Evolutionary conservation across 1,284 basidiomycete genomes (phyloP).

Genomic region (Somion occarium): DNA sequence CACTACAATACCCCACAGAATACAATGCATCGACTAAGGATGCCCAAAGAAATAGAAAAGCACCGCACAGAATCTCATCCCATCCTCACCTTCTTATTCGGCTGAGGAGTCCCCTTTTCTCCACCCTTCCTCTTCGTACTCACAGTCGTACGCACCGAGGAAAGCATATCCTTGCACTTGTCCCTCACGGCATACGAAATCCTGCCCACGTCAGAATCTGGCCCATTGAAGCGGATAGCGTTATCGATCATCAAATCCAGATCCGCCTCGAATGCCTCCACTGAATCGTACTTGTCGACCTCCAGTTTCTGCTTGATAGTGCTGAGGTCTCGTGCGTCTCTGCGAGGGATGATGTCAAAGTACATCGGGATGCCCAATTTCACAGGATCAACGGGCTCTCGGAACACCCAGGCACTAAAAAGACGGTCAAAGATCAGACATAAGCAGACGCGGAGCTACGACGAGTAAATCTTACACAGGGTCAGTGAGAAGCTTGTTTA

Average conservation of each 20-base stretch:
- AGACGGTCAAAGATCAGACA: conserved; percentile 1
- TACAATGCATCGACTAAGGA: neutral
- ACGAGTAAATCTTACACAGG: conserved; percentile 56
- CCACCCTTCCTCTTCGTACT: conserved; percentile 65
- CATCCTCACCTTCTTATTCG: conserved; percentile 62
- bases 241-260: conserved; percentile 83
- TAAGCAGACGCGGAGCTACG: conserved; percentile 4
- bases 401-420: conserved; percentile 72
- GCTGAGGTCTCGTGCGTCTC: conserved; percentile 84
- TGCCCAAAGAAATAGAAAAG: neutral
- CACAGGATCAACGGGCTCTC: conserved; percentile 82
- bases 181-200: conserved; percentile 47
- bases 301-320: conserved; percentile 84
- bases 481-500: conserved; percentile 73
- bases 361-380: conserved; percentile 78
- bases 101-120: conserved; percentile 58
- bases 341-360: conserved; percentile 74
- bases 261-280: conserved; percentile 78
- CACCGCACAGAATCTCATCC: conserved; percentile 20
- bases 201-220: conserved; percentile 69
- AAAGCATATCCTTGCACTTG: conserved; percentile 49
- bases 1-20: neutral
- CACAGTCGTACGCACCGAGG: conserved; percentile 39
- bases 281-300: conserved; percentile 73
- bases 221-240: conserved; percentile 82